These are phyloP conservation scores for Heterobasidion annosum DNA, from an alignment of 1,284 basidiomycete genomes.

Conservation along the genomic window DNA sequence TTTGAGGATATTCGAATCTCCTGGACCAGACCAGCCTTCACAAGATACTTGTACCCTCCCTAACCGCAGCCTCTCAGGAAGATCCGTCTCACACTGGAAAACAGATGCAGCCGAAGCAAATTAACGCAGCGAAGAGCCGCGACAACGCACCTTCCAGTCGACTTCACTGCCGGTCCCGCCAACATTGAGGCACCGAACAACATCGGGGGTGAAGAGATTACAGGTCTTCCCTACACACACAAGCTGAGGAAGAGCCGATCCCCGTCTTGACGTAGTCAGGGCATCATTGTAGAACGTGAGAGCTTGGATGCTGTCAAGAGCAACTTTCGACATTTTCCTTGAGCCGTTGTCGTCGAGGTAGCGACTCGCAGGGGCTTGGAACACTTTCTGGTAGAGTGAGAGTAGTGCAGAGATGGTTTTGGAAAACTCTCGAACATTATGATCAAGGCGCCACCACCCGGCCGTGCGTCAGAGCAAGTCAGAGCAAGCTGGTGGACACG, in stretches of 20 bases:
- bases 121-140: not conserved
- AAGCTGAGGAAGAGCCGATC: constrained; percentile 66
- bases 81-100: constrained; percentile 77
- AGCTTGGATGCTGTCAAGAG: constrained; percentile 61
- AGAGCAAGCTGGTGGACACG: too few relatives aligned
- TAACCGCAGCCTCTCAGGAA: constrained; percentile 73
- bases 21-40: constrained; percentile 78
- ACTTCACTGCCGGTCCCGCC: constrained; percentile 70
- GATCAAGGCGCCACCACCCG: too few relatives aligned
- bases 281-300: constrained; percentile 74
- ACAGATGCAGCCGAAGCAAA: not conserved
- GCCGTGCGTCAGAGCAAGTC: too few relatives aligned
- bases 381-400: too few relatives aligned
- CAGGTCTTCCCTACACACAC: constrained; percentile 77
- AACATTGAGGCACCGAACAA: constrained; percentile 76
- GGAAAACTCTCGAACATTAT: too few relatives aligned
- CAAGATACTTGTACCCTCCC: constrained; percentile 81
- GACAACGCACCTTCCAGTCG: constrained; percentile 68
- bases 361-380: too few relatives aligned
- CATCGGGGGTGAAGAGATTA: constrained; percentile 68
- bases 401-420: too few relatives aligned
- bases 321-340: constrained; percentile 49
- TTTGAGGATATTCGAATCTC: constrained; percentile 79
- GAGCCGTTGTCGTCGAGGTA: too few relatives aligned
- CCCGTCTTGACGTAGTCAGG: constrained; percentile 60